Evolutionary conservation across 2,329 filamentous ascomycete genomes (phyloP).

Genomic region (Nannizziopsis barbatae): DNA sequence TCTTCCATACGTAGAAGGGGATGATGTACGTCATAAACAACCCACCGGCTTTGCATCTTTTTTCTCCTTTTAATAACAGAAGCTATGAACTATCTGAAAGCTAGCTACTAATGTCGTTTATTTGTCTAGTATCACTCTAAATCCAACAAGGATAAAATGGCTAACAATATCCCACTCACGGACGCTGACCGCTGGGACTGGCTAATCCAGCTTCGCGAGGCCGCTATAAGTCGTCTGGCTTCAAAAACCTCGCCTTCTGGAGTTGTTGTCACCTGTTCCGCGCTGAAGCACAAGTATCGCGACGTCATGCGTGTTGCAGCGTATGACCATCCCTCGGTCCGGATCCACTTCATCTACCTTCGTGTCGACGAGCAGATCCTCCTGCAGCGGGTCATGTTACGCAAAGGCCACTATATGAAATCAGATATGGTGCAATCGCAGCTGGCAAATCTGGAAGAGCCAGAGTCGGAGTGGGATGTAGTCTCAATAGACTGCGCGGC

Average conservation of each 20-base stretch:
- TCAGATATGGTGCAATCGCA: slow-evolving; percentile 91
- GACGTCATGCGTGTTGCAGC: slow-evolving; percentile 76
- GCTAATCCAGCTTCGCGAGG: slow-evolving; percentile 67
- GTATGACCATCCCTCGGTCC: slow-evolving; percentile 61
- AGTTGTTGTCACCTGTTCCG: slow-evolving; percentile 93
- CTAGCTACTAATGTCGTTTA: slow-evolving; percentile 9
- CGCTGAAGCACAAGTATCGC: slow-evolving; percentile 92
- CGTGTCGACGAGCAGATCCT: slow-evolving; percentile 65
- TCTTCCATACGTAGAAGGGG: slow-evolving; percentile 64
- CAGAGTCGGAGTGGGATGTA: slow-evolving; percentile 61
- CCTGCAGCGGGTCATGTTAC: slow-evolving; percentile 59
- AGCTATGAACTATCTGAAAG: slow-evolving; percentile 1
- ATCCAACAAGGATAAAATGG: slow-evolving; percentile 86
- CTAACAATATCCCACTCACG: slow-evolving; percentile 66
- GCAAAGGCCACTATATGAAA: slow-evolving; percentile 90
- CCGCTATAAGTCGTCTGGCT: slow-evolving; percentile 42
- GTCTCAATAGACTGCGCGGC: slow-evolving; percentile 57
- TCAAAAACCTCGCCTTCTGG: slow-evolving; percentile 42
- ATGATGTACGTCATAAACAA: slow-evolving; percentile 49
- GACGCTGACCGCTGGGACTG: slow-evolving; percentile 97
- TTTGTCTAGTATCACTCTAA: slow-evolving; percentile 37
- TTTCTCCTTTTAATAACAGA: slow-evolving; percentile 1
- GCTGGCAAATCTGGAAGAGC: slow-evolving; percentile 76
- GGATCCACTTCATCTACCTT: slow-evolving; percentile 88
- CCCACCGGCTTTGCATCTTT: slow-evolving; percentile 1